Evolutionary conservation across 2,329 filamentous ascomycete genomes (phyloP).

Genomic region (Fusarium sp.): DNA sequence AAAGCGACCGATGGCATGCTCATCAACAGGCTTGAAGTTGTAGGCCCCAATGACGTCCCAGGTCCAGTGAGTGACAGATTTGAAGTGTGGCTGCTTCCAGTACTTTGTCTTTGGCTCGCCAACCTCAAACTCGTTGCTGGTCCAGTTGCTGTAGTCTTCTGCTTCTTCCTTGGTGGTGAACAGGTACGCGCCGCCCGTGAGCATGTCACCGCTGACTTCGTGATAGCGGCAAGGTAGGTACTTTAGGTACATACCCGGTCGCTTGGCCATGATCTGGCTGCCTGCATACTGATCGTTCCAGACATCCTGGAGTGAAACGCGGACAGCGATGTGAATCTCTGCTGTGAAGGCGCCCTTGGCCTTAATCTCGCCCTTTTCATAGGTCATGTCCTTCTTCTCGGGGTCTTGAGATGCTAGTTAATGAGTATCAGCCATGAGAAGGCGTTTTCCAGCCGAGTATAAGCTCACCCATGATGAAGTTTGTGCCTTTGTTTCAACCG

Average conservation of each 20-base stretch:
- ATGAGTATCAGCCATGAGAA: neutral
- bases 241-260: constrained; percentile 38
- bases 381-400: neutral
- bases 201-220: constrained; percentile 28
- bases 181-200: constrained; percentile 32
- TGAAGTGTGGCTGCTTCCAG: constrained; percentile 38
- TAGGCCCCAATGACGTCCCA: constrained; percentile 37
- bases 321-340: constrained; percentile 23
- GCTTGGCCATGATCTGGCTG: constrained; percentile 31
- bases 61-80: constrained; percentile 15
- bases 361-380: constrained; percentile 14
- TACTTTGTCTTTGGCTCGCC: constrained; percentile 35
- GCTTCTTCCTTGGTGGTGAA: constrained; percentile 31
- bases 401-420: neutral
- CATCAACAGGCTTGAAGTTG: constrained; percentile 24
- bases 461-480: constrained; percentile 11
- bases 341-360: constrained; percentile 32
- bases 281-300: constrained; percentile 32
- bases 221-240: constrained; percentile 30
- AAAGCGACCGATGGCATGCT: constrained; percentile 29
- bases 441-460: fast-evolving
- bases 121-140: constrained; percentile 36
- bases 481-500: too few relatives aligned
- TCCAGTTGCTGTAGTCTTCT: constrained; percentile 28
- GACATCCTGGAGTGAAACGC: constrained; percentile 29